phyloP scores from a whole-genome alignment of 768 basidiomycete genomes.

The Boletus rex-veris region DNA sequence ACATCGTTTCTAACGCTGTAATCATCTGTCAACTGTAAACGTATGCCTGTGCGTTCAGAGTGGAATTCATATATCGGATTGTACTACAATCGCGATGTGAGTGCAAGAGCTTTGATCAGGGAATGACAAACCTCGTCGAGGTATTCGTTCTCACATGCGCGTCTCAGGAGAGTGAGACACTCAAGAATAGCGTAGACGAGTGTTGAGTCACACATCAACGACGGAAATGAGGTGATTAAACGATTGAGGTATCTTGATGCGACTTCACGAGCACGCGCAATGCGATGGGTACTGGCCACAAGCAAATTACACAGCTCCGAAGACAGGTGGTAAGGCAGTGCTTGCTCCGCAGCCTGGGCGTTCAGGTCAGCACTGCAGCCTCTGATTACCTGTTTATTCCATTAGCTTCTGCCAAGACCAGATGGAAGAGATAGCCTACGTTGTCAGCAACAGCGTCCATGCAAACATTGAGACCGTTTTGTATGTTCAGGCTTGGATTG shows the following conservation, averaged over 20 bases:
- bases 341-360: constrained; percentile 72
- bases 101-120: background rate
- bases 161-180: constrained; percentile 82
- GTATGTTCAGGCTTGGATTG: constrained; percentile 79
- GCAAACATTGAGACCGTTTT: constrained; percentile 60
- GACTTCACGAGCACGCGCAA: constrained; percentile 75
- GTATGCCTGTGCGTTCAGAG: constrained; percentile 73
- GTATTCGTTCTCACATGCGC: constrained; percentile 88
- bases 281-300: constrained; percentile 75
- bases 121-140: constrained; percentile 71
- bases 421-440: constrained; percentile 37
- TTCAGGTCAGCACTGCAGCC: constrained; percentile 72
- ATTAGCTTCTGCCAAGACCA: background rate
- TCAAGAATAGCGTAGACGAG: constrained; percentile 90
- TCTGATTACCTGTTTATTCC: constrained; percentile 61
- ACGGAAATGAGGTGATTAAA: constrained; percentile 88
- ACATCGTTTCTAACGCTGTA: constrained; percentile 85
- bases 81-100: constrained; percentile 50
- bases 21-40: constrained; percentile 79
- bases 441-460: constrained; percentile 89
- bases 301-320: constrained; percentile 74
- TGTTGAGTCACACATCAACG: constrained; percentile 86
- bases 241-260: constrained; percentile 81
- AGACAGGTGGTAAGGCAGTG: constrained; percentile 64
- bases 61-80: constrained; percentile 82